Percentiles rank a stretch among this genome's conserved stretches.
Evolutionary conservation across 2,329 filamentous ascomycete genomes (phyloP).

Genomic region (Paraphoma chrysanthemicola): DNA sequence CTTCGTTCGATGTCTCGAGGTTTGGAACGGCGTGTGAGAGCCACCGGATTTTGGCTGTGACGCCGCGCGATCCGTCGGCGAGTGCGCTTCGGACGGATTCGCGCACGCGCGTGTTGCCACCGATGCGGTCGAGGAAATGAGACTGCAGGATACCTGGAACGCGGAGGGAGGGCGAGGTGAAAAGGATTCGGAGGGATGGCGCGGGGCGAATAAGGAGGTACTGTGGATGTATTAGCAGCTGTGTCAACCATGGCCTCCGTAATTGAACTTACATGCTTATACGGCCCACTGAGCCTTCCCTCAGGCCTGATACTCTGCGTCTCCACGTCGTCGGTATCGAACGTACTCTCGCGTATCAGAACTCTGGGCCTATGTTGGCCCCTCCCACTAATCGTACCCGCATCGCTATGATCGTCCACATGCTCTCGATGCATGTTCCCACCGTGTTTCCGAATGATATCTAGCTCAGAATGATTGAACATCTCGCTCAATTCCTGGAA

Average conservation of each 20-base stretch:
- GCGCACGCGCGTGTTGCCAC: slow-evolving; percentile 59
- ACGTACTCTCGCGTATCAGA: slow-evolving; percentile 54
- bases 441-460: slow-evolving; percentile 67
- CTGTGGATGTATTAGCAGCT: slow-evolving; percentile 31
- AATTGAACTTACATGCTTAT: slow-evolving; percentile 60
- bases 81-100: slow-evolving; percentile 66
- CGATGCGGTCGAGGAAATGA: slow-evolving; percentile 56
- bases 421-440: slow-evolving; percentile 68
- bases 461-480: slow-evolving; percentile 72
- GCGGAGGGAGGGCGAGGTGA: slow-evolving; percentile 58
- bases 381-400: slow-evolving; percentile 11
- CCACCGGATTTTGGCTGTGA: slow-evolving; percentile 79
- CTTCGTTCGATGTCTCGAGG: slow-evolving; percentile 55
- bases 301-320: slow-evolving; percentile 25
- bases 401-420: slow-evolving; percentile 56
- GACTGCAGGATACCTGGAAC: slow-evolving; percentile 59
- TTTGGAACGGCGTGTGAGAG: slow-evolving; percentile 48
- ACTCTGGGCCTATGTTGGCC: slow-evolving; percentile 51
- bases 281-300: slow-evolving; percentile 55
- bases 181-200: slow-evolving; percentile 58
- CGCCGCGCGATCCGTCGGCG: slow-evolving; percentile 67
- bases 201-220: slow-evolving; percentile 57
- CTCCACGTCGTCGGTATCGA: slow-evolving; percentile 31
- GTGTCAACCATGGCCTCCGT: not conserved
- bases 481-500: slow-evolving; percentile 73